Evolutionary conservation across 805 yeast genomes (phyloP).

Genomic region (Teunomyces aglyptinius): DNA sequence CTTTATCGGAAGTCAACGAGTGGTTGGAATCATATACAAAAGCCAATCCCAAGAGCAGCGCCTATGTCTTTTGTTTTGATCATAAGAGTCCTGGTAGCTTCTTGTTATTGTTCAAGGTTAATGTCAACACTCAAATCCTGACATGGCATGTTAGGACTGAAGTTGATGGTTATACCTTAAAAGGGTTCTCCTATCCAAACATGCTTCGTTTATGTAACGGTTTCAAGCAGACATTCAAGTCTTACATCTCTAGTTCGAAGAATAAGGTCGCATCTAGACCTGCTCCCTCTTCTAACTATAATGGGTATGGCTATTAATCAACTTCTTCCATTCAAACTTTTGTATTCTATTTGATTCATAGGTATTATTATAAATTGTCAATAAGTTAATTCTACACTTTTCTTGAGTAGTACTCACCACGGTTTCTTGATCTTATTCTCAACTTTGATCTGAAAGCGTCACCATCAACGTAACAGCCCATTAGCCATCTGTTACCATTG

Average conservation of each 20-base stretch:
- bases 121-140: slow-evolving; percentile 61
- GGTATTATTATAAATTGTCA: slow-evolving; percentile 1
- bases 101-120: slow-evolving; percentile 79
- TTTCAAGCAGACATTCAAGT: slow-evolving; percentile 67
- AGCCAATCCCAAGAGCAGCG: slow-evolving; percentile 87
- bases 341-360: slow-evolving; percentile 6
- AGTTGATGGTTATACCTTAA: slow-evolving; percentile 80
- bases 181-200: slow-evolving; percentile 82
- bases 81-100: slow-evolving; percentile 95
- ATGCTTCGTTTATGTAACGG: slow-evolving; percentile 90
- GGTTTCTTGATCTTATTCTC: slow-evolving; percentile 22
- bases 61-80: slow-evolving; percentile 88
- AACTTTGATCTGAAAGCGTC: slow-evolving; percentile 67
- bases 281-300: slow-evolving; percentile 16
- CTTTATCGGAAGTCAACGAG: slow-evolving; percentile 73
- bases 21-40: slow-evolving; percentile 87
- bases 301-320: slow-evolving; percentile 23
- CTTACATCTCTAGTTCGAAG: slow-evolving; percentile 23
- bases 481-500: slow-evolving; percentile 62
- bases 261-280: slow-evolving; percentile 10
- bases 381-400: slow-evolving; percentile 2
- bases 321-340: neutral
- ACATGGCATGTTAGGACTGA: slow-evolving; percentile 92
- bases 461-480: slow-evolving; percentile 73
- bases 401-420: slow-evolving; percentile 1